phyloP scores from a whole-genome alignment of 768 basidiomycete genomes.

The Boletus edulis region DNA sequence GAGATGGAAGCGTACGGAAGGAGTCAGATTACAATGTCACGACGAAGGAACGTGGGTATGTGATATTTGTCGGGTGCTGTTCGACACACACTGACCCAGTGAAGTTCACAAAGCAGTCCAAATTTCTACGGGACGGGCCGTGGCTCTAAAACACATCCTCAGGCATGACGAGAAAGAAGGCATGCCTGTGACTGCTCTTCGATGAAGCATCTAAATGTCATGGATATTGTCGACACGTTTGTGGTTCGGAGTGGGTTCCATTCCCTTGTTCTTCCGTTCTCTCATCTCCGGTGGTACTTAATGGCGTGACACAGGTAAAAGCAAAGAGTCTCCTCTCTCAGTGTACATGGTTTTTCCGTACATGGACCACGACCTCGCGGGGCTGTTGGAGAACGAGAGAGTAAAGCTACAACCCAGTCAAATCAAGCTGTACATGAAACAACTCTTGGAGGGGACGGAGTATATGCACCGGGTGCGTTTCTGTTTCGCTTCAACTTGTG shows the following conservation, averaged over 20 bases:
- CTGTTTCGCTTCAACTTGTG: neutral
- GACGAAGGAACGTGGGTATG: slow-evolving; percentile 92
- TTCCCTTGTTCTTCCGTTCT: neutral
- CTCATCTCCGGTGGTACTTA: neutral
- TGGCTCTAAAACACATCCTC: slow-evolving; percentile 91
- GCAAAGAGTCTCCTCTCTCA: slow-evolving; percentile 66
- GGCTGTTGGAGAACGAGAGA: slow-evolving; percentile 86
- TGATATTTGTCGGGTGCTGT: slow-evolving; percentile 18
- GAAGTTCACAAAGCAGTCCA: slow-evolving; percentile 91
- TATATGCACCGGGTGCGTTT: slow-evolving; percentile 88
- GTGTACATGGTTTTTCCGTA: slow-evolving; percentile 99
- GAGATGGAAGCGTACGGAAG: slow-evolving; percentile 69
- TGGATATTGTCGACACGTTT: slow-evolving; percentile 91
- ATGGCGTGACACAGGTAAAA: slow-evolving; percentile 33
- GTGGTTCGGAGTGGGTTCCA: slow-evolving; percentile 66
- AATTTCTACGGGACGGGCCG: slow-evolving; percentile 52
- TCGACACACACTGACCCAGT: slow-evolving; percentile 36
- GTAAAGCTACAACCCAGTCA: slow-evolving; percentile 80
- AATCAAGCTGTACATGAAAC: slow-evolving; percentile 95
- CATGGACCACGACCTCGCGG: slow-evolving; percentile 99
- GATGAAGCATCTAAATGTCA: slow-evolving; percentile 85
- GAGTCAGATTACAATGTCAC: slow-evolving; percentile 71
- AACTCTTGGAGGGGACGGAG: slow-evolving; percentile 92
- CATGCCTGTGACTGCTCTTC: slow-evolving; percentile 93
- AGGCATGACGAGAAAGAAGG: slow-evolving; percentile 98